Base-by-base conservation (phyloP, 768 basidiomycete genomes). In the Mycena chlorophos region DNA sequence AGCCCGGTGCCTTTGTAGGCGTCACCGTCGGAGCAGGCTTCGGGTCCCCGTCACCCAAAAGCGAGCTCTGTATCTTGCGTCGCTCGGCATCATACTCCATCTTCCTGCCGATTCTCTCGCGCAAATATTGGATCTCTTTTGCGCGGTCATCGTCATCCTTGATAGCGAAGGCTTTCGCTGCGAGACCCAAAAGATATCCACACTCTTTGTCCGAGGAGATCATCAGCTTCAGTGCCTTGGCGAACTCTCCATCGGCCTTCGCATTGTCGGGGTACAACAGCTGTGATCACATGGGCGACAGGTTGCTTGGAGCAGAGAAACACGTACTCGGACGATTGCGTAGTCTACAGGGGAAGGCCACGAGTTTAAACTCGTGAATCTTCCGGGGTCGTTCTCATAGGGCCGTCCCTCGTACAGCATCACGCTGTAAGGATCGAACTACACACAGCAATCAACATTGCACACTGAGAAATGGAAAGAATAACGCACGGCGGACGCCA, bases 221-320 rank as follows among this genome's bases (percentile, higher is more conserved):
- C n/a, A n/a, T n/a, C n/a, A n/a, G n/a, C n/a, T n/a, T n/a, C n/a
- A 54, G 45, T 4, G 52, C 43, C 19, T 19, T 34, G 2, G 30
- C 6, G 22, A 54, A 50, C 20, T 10, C n/a, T 26, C 54, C 54
- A 12, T 16, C 20, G 13, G 37, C 34, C 34, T 37, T 8, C 2
- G 46, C 48, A 12, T 40, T 50, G 10, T 55, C 55, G 28, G 55
- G 55, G 28, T 56, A 56, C 2, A 51, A 2, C 1, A 51, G 23
- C 55, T 56, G 45, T 23, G n/a, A 37, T n/a, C 10, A 10, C 34
- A 37, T 10, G 2, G 12, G 28, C n/a, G n/a, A 17, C 45, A 10
- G 22, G 19, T n/a, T 16, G 8, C 13, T 10, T 4, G 4, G 14
- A 12, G 17, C 3, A 39, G 37, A 16, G 12, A 30, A 13, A 1